Conservation (phyloP, 305 asterid genomes). For the Coffea humblotiana region DNA sequence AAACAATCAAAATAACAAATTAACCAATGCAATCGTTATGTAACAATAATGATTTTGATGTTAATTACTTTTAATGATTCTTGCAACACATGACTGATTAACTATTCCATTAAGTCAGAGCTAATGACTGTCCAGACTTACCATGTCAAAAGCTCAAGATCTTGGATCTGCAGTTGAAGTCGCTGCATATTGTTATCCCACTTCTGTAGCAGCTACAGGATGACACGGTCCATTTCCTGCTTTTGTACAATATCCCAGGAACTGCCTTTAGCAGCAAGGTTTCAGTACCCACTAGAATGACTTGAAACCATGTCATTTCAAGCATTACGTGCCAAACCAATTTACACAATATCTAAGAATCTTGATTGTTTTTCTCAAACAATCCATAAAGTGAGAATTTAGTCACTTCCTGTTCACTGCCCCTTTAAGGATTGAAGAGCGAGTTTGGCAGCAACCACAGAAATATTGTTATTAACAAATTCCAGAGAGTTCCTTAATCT, state of each 20-base stretch:
- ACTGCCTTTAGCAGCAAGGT: not conserved
- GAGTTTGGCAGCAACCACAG: constrained; percentile 71
- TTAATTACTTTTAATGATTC: not conserved
- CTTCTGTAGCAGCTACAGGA: not conserved
- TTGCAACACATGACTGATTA: not conserved
- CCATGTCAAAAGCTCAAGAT: not conserved
- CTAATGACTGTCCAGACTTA: not conserved
- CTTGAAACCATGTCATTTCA: not conserved
- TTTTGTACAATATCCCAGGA: not conserved
- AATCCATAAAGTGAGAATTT: not conserved
- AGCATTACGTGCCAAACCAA: not conserved
- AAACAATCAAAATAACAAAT: not conserved
- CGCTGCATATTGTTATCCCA: not conserved
- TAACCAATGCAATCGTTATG: not conserved
- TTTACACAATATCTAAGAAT: not conserved
- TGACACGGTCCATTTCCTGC: not conserved
- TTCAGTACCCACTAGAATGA: not conserved
- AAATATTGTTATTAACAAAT: constrained; percentile 44
- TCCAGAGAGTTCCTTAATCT: constrained; percentile 49
- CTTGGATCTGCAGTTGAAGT: not conserved
- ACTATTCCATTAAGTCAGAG: not conserved
- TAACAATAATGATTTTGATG: not conserved
- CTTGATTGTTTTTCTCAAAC: not conserved
- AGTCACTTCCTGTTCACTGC: constrained; percentile 19
- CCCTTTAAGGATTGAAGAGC: constrained; percentile 68